A percentile compares a stretch with the other conserved stretches of the same genome.
Conservation (phyloP, 1,139 yeast species). For the Sugiyamaella pinicola region DNA sequence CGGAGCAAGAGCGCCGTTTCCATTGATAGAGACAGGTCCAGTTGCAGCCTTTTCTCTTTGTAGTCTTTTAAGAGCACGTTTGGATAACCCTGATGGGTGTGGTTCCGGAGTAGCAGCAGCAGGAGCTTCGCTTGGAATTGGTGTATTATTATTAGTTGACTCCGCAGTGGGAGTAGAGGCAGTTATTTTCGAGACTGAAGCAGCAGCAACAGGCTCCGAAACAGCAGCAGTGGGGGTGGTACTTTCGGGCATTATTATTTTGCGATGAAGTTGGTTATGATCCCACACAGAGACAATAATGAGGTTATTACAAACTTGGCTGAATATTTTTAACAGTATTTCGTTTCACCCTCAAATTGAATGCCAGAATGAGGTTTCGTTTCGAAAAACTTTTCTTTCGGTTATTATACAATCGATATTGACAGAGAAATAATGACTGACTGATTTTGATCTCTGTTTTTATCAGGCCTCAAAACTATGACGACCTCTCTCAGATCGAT, state of each 20-base stretch:
- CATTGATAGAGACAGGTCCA: conserved; percentile 3
- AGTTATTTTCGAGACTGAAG: not conserved
- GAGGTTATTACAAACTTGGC: not conserved
- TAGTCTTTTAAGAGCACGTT: conserved; percentile 29
- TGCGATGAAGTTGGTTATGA: not conserved
- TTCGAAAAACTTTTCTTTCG: not conserved
- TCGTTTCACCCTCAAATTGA: not conserved
- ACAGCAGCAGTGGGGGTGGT: not conserved
- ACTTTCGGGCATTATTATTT: conserved; percentile 7
- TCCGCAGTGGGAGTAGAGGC: no score
- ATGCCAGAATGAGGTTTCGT: not conserved
- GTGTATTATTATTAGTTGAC: no score
- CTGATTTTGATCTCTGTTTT: not conserved
- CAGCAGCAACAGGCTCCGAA: no score
- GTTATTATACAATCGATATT: conserved; percentile 4
- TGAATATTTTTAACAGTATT: not conserved
- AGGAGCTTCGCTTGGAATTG: not conserved
- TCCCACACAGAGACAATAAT: not conserved
- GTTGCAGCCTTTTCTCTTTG: conserved; percentile 24
- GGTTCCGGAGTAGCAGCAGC: not conserved
- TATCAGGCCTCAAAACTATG: not conserved
- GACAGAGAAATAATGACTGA: not conserved
- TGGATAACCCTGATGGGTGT: conserved; percentile 23
- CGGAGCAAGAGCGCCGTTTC: conserved; percentile 8
- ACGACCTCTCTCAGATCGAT: conserved; percentile 5